A percentile compares a stretch with the other conserved stretches of the same genome.
Evolutionary conservation across 1,284 basidiomycete genomes (phyloP).

Genomic region (Tilletiopsis washingtonensis): DNA sequence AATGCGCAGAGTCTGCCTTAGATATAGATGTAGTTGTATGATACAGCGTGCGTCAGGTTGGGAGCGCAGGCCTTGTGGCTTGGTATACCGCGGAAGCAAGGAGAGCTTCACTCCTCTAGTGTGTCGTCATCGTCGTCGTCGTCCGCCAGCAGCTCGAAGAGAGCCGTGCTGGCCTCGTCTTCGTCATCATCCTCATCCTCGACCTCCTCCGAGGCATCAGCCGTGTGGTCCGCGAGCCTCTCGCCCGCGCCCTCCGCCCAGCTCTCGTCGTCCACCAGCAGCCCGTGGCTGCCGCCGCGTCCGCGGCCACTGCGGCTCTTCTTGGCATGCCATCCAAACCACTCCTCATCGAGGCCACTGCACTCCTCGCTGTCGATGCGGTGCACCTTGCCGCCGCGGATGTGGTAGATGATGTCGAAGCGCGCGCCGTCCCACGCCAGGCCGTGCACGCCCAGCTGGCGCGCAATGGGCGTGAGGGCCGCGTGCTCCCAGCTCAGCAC

Average conservation of each 20-base stretch:
- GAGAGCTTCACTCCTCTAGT: too few species aligned
- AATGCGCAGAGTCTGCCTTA: too few species aligned
- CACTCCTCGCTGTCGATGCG: conserved; percentile 10
- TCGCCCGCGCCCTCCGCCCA: conserved; percentile 6
- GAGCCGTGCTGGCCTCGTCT: too few species aligned
- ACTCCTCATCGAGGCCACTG: conserved; percentile 6
- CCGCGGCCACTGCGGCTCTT: conserved; percentile 5
- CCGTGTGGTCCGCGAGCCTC: too few species aligned
- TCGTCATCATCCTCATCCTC: too few species aligned
- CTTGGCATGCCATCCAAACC: conserved; percentile 6
- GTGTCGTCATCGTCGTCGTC: too few species aligned
- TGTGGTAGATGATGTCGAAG: conserved; percentile 10
- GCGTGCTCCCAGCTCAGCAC: conserved; percentile 11
- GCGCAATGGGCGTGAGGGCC: conserved; percentile 7
- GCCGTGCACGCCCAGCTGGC: conserved; percentile 5
- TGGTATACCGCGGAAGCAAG: too few species aligned
- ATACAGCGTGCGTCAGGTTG: too few species aligned
- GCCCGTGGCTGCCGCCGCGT: background rate
- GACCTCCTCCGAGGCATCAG: too few species aligned
- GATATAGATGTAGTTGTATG: too few species aligned
- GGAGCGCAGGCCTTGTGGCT: too few species aligned
- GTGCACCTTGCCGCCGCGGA: conserved; percentile 5
- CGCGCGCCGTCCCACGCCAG: conserved; percentile 5
- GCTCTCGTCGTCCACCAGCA: conserved; percentile 7
- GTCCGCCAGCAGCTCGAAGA: too few species aligned